Evolutionary conservation across 495 filamentous ascomycete species (phyloP).

Genomic region (Amphirosellinia nigrospora): DNA sequence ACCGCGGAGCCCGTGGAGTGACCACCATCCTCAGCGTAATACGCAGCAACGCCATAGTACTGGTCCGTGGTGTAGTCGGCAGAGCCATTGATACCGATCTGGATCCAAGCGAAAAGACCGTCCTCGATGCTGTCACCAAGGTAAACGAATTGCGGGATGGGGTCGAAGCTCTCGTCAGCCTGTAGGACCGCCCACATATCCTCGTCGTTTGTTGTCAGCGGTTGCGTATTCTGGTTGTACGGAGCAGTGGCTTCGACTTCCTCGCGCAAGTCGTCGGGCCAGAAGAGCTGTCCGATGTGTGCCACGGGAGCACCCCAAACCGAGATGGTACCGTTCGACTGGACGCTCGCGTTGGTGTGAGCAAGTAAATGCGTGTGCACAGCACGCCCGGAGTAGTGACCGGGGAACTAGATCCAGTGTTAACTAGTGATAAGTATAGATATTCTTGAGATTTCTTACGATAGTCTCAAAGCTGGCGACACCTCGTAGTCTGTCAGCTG

Average conservation of each 20-base stretch:
- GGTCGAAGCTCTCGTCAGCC: constrained; percentile 57
- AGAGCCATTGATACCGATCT: constrained; percentile 52
- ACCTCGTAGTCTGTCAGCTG: constrained; percentile 56
- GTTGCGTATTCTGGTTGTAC: constrained; percentile 63
- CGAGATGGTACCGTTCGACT: constrained; percentile 57
- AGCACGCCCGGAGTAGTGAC: constrained; percentile 64
- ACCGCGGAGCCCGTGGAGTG: constrained; percentile 1
- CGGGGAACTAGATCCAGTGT: constrained; percentile 49
- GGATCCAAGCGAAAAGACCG: constrained; percentile 60
- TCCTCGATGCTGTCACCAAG: constrained; percentile 56
- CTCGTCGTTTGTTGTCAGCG: constrained; percentile 54
- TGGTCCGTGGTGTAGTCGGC: constrained; percentile 38
- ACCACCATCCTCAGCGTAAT: constrained; percentile 24
- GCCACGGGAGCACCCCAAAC: constrained; percentile 50
- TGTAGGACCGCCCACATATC: constrained; percentile 53
- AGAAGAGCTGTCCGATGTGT: constrained; percentile 71
- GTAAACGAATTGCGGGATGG: constrained; percentile 61
- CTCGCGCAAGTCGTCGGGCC: constrained; percentile 61
- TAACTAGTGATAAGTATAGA: background rate
- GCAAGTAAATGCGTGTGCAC: constrained; percentile 62
- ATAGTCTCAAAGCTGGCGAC: constrained; percentile 61
- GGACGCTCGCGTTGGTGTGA: constrained; percentile 55
- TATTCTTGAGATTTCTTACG: background rate
- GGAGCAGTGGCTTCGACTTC: constrained; percentile 61
- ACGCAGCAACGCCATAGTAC: constrained; percentile 28